A percentile compares a stretch with the other conserved stretches of the same genome.
These are phyloP conservation scores for Poronia punctata DNA, from an alignment of 495 filamentous ascomycete genomes.

Conservation along the genomic window DNA sequence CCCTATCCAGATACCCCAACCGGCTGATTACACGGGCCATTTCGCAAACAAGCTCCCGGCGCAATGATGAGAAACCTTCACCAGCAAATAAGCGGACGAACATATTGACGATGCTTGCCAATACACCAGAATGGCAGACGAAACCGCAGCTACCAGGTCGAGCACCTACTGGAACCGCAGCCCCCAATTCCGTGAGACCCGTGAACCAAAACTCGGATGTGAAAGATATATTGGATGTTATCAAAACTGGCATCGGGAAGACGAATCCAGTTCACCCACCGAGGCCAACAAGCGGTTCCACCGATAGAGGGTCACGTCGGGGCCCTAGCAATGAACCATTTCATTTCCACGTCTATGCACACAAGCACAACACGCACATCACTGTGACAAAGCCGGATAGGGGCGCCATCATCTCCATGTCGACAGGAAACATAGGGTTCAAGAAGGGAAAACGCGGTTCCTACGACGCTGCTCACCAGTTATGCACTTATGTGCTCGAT, in stretches of 20 bases:
- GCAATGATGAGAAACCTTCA: constrained; percentile 1
- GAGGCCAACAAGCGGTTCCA: constrained; percentile 8
- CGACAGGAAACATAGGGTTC: constrained; percentile 80
- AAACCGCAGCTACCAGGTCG: too few relatives aligned
- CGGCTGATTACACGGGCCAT: constrained; percentile 35
- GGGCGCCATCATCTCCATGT: constrained; percentile 64
- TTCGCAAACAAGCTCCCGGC: constrained; percentile 26
- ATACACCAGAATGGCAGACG: background rate
- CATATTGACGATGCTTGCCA: background rate
- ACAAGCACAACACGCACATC: constrained; percentile 90
- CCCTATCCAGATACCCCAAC: constrained; percentile 12
- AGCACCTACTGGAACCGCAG: too few relatives aligned
- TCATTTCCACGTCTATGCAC: constrained; percentile 78
- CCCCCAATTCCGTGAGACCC: too few relatives aligned
- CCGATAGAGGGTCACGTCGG: constrained; percentile 13
- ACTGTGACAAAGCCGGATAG: constrained; percentile 78
- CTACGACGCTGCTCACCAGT: constrained; percentile 92
- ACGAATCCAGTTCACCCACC: background rate
- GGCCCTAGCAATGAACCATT: constrained; percentile 45
- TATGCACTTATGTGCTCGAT: constrained; percentile 68
- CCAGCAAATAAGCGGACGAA: constrained; percentile 1
- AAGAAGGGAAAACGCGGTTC: constrained; percentile 65
- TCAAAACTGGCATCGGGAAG: constrained; percentile 6
- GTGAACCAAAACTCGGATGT: too few relatives aligned
- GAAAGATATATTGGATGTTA: too few relatives aligned